These are phyloP conservation scores for Larix kaempferi DNA, from an alignment of 75 land plant species.

Conservation along the genomic window DNA sequence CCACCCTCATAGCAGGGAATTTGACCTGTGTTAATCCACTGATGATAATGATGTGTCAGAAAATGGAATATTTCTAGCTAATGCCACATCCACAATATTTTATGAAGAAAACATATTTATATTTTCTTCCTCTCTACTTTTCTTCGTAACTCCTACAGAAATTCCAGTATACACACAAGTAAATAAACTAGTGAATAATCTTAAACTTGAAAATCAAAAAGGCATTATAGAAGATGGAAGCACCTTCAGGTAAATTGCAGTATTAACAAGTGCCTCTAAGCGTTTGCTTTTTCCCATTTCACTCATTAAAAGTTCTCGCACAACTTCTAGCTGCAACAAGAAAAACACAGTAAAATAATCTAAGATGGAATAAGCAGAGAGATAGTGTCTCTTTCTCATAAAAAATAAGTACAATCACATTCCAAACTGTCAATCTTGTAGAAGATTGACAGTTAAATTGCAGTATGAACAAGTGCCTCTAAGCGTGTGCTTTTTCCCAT, in stretches of 20 bases:
- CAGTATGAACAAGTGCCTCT: too few relatives aligned
- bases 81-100: neutral
- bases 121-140: neutral
- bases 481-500: too few relatives aligned
- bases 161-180: neutral
- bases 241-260: constrained; percentile 91
- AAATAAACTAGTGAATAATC: neutral
- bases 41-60: constrained; percentile 9
- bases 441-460: too few relatives aligned
- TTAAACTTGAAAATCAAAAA: neutral
- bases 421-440: neutral
- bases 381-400: too few relatives aligned
- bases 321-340: constrained; percentile 82
- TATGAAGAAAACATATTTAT: neutral
- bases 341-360: neutral
- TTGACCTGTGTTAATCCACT: constrained; percentile 99
- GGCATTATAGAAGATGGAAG: neutral
- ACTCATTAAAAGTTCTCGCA: constrained; percentile 56
- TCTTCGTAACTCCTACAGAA: neutral
- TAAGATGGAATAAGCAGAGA: too few relatives aligned
- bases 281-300: constrained; percentile 33
- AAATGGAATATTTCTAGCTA: neutral
- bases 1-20: constrained; percentile 98
- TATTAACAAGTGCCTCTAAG: constrained; percentile 72
- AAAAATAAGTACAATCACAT: constrained; percentile 8